These are phyloP conservation scores for Celoporthe dispersa DNA, from an alignment of 2,329 filamentous ascomycete genomes.

Conservation along the genomic window DNA sequence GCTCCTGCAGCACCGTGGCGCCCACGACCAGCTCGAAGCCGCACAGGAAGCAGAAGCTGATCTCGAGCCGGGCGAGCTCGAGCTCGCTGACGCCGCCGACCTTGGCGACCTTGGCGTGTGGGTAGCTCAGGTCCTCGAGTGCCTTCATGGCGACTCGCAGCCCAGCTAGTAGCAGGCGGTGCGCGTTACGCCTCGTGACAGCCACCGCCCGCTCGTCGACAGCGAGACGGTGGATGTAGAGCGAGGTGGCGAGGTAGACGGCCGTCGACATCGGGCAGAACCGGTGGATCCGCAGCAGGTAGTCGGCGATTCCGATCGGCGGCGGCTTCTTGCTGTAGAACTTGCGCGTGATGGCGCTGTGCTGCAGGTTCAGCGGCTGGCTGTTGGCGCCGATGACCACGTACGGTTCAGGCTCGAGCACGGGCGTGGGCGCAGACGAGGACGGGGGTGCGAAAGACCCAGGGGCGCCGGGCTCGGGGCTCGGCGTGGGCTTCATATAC, in stretches of 20 bases:
- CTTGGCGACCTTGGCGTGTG: slow-evolving; percentile 80
- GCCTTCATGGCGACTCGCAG: slow-evolving; percentile 91
- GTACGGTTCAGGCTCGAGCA: slow-evolving; percentile 51
- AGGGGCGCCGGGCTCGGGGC: slow-evolving; percentile 28
- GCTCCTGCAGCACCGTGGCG: slow-evolving; percentile 61
- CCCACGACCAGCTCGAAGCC: slow-evolving; percentile 78
- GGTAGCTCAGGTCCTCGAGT: slow-evolving; percentile 88
- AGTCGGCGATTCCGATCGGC: slow-evolving; percentile 80
- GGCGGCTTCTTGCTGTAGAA: slow-evolving; percentile 92
- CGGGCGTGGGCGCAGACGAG: slow-evolving; percentile 30
- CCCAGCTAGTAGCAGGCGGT: slow-evolving; percentile 82
- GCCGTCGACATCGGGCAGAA: slow-evolving; percentile 94
- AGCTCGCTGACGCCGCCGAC: slow-evolving; percentile 85
- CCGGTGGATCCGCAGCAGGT: slow-evolving; percentile 82
- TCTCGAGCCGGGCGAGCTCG: slow-evolving; percentile 84
- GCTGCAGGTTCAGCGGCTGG: slow-evolving; percentile 76
- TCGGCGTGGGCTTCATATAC: slow-evolving; percentile 46
- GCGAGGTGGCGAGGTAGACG: slow-evolving; percentile 86
- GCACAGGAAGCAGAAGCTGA: slow-evolving; percentile 86
- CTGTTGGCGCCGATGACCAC: slow-evolving; percentile 70
- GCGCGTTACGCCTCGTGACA: slow-evolving; percentile 82
- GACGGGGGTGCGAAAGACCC: slow-evolving; percentile 32
- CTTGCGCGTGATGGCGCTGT: slow-evolving; percentile 84
- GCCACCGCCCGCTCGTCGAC: slow-evolving; percentile 78
- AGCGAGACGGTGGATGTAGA: slow-evolving; percentile 84